Base-by-base conservation (phyloP, 352 stramenopile genomes). In the Pythium myriotylum region DNA sequence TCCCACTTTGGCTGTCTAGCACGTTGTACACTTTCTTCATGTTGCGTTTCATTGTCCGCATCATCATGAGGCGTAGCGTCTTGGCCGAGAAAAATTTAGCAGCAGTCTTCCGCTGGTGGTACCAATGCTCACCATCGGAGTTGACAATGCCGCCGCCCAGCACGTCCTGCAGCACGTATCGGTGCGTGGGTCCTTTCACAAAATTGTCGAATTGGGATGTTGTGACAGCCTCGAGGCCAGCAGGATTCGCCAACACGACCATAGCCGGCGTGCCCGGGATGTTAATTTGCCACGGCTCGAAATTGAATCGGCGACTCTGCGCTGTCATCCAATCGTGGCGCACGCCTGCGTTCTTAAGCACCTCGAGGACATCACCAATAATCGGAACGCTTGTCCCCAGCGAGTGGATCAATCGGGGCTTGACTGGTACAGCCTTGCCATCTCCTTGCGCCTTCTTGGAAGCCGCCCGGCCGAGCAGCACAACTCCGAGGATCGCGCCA, bases 311-410 rank as follows among this genome's bases (percentile, higher is more conserved):
- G 12, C 37, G 3, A 26, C 35, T 49, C 33, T 37, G 20, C 35
- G 37, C 71, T n/a, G 67, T 60, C n/a, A 82, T 40, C 73, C 76
- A 86, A 59, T 86, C 76, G 63, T 83, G 63, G 4, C 24, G 52
- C 52, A 26, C 7, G 13, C 17, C 37, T 23, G 37, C 27, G 23
- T 45, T 35, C 52, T 26, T 12, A 16, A n/a, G 16, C 17, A 47
- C 39, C 14, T 59, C 52, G 2, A 59, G 8, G 37, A 59, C 10
- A 26, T 59, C 35, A n/a, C 52, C 52, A 10, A 59, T 7, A 10
- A 59, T 27, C 17, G 22, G 52, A 2, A 48, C 19, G 9, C 22
- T 27, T 5, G 17, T 16, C 22, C 12, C 48, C 7, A 54, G 32
- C 27, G 48, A 42, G 48, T 54, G 48, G 48, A 54, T 54, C 27